Base-by-base conservation (phyloP, 306 rosid genomes). In the Dalbergia cultrata region DNA sequence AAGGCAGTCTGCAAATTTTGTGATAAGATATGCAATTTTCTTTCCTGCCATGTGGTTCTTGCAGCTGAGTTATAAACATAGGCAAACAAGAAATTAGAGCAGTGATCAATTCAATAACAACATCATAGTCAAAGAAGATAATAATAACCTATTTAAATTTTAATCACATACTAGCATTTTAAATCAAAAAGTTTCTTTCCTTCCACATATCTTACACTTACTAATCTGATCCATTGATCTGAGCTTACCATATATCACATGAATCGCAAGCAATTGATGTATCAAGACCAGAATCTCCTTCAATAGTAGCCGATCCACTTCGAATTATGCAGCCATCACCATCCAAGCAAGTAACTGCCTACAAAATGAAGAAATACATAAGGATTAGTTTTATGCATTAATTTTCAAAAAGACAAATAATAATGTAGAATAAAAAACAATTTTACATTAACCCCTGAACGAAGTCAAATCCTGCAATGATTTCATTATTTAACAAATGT, bases 311-410 rank as follows among this genome's bases (percentile, higher is more conserved):
- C 75, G 77, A 81, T 62, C 91, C 97, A 84, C 81, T 90, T 78
- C 97, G 92, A 86, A 93, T 87, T 87, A 89, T 91, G 92, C 99
- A 93, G 73, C 89, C 94, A 84, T 85, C 91, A 43, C 96, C 98
- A 87, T 92, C 97, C 92, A 95, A 95, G 94, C 99, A 95, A 81
- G 89, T 75, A 85, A 95, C 98, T 90, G 99, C 92, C 99, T 95
- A 92, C 89, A 85, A 86, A 81, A 77, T 79, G 85, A 79, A 52
- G 47, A 67, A 73, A 86, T 75, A 65, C 81, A 81, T 44, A 84
- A 88, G 81, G 79, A 87, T 87, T 69, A 83, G 73, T 37, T 67
- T 70, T 73, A 70, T 37, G 47, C 66, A 64, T 73, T 50, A 61
- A 82, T 58, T 66, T 68, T 57, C 12, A 67, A 82, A 69, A 79